These are phyloP conservation scores for Fusarium piperis DNA, from an alignment of 2,329 filamentous ascomycete species.

Conservation along the genomic window DNA sequence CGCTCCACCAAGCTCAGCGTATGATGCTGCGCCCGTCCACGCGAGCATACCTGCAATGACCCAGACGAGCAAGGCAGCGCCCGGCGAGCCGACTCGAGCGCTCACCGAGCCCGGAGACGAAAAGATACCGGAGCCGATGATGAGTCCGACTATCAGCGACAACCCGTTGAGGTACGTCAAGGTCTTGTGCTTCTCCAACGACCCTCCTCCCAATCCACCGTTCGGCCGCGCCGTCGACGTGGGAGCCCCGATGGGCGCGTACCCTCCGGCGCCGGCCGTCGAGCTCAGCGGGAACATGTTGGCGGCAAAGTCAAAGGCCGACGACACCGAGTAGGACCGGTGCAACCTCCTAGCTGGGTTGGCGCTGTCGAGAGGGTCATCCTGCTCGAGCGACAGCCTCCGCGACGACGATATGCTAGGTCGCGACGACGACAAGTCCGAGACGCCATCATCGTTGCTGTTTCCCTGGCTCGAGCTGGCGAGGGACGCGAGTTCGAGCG, in stretches of 20 bases:
- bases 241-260: slow-evolving; percentile 86
- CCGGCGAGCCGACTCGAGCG: slow-evolving; percentile 88
- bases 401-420: slow-evolving; percentile 94
- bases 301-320: slow-evolving; percentile 93
- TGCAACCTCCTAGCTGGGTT: slow-evolving; percentile 59
- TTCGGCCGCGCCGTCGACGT: slow-evolving; percentile 60
- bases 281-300: slow-evolving; percentile 93
- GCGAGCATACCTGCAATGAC: slow-evolving; percentile 88
- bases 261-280: slow-evolving; percentile 74
- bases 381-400: slow-evolving; percentile 82
- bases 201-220: slow-evolving; percentile 74
- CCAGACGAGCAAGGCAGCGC: slow-evolving; percentile 92
- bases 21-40: slow-evolving; percentile 95
- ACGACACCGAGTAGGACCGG: slow-evolving; percentile 89
- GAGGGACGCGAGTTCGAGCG: slow-evolving; percentile 93
- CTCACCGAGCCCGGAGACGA: slow-evolving; percentile 94
- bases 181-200: slow-evolving; percentile 93
- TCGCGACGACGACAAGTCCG: slow-evolving; percentile 76
- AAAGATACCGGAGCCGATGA: slow-evolving; percentile 97
- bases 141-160: slow-evolving; percentile 88
- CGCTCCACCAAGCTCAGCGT: slow-evolving; percentile 93
- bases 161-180: slow-evolving; percentile 94
- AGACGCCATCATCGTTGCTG: slow-evolving; percentile 64
- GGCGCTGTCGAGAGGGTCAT: slow-evolving; percentile 75
- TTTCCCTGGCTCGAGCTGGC: slow-evolving; percentile 76